Conservation (phyloP, 106 monocot genomes). For the Acorus calamus region DNA sequence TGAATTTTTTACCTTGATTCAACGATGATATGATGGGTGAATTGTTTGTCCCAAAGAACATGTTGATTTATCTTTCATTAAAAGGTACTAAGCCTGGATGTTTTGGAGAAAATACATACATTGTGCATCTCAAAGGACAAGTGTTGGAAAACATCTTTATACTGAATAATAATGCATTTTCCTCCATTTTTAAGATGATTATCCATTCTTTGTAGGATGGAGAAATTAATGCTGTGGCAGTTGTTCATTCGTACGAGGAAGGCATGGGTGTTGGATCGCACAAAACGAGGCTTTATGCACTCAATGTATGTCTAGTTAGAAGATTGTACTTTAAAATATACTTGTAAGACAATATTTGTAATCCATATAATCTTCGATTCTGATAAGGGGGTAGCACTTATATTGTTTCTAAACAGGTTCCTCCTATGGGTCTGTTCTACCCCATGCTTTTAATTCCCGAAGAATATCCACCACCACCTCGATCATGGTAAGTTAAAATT, state of each 20-base stretch:
- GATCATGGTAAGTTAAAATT: constrained; percentile 50
- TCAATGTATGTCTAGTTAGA: constrained; percentile 46
- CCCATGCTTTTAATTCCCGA: constrained; percentile 73
- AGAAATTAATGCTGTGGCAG: constrained; percentile 61
- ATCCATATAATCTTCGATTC: neutral
- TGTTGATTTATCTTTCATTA: too few species aligned
- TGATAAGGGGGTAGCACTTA: neutral
- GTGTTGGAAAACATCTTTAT: too few species aligned
- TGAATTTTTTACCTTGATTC: too few species aligned
- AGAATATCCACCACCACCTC: constrained; percentile 73
- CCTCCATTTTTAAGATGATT: too few species aligned
- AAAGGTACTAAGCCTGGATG: too few species aligned
- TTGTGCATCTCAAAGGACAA: too few species aligned
- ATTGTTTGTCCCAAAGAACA: too few species aligned
- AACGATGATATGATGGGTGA: too few species aligned
- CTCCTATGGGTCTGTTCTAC: constrained; percentile 94
- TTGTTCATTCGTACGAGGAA: constrained; percentile 80
- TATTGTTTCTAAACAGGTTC: constrained; percentile 37
- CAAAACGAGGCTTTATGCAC: constrained; percentile 63
- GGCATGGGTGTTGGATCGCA: constrained; percentile 59
- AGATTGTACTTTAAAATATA: neutral
- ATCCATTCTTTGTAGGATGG: constrained; percentile 47
- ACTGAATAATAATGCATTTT: too few species aligned
- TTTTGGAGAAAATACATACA: too few species aligned
- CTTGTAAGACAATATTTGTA: neutral